phyloP scores from a whole-genome alignment of 1,284 basidiomycete species.

The Microbotryum silenes-acaulis region DNA sequence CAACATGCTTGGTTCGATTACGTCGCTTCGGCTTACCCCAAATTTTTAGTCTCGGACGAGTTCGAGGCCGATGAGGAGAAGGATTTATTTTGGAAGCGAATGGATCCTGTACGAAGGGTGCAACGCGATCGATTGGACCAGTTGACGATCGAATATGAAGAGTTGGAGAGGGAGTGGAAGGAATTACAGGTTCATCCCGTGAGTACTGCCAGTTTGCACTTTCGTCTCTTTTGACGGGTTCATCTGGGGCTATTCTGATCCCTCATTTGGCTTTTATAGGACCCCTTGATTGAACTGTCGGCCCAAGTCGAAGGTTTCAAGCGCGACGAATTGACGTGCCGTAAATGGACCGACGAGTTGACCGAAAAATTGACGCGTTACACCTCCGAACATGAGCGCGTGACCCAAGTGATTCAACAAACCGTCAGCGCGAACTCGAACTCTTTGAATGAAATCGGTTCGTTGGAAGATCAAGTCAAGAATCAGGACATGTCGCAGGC shows the following conservation, averaged over 20 bases:
- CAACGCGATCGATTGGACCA: constrained; percentile 26
- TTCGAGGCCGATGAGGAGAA: constrained; percentile 7
- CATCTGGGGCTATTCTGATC: neutral
- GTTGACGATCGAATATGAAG: constrained; percentile 18
- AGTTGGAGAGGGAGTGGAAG: constrained; percentile 24
- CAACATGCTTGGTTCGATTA: constrained; percentile 32
- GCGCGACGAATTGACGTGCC: constrained; percentile 2
- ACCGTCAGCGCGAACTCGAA: no score
- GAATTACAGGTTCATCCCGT: constrained; percentile 8
- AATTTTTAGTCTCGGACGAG: constrained; percentile 23
- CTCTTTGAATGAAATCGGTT: no score
- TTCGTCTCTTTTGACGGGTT: neutral
- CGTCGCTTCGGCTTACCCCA: constrained; percentile 23
- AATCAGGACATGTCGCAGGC: no score
- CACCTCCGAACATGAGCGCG: no score
- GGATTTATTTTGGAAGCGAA: constrained; percentile 6
- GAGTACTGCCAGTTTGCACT: neutral
- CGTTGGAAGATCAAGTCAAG: no score
- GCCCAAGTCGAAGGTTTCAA: constrained; percentile 4
- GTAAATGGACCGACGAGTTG: neutral
- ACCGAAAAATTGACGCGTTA: neutral
- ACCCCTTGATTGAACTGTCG: constrained; percentile 15
- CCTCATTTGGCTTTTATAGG: neutral
- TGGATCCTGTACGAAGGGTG: constrained; percentile 5
- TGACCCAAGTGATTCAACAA: no score